Conservation (phyloP, 139 green algal genomes). For the Chlamydomonas sp. region DNA sequence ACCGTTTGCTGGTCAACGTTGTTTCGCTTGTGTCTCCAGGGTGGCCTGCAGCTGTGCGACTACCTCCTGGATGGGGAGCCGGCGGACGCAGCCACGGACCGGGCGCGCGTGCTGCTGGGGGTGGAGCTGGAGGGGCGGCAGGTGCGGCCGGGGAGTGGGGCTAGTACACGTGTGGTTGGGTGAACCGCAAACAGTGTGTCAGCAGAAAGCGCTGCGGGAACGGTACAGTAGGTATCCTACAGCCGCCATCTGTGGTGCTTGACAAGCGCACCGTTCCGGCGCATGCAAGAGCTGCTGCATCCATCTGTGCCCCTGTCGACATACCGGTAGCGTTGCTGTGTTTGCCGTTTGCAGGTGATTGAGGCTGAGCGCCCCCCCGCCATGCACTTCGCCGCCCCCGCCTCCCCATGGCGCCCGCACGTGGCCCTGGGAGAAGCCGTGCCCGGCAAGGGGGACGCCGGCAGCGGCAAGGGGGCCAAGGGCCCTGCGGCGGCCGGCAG, state of each 20-base stretch:
- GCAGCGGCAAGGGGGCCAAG: not conserved
- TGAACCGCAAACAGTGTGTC: too few relatives aligned
- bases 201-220: not conserved
- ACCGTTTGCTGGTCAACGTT: too few relatives aligned
- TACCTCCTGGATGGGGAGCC: conserved; percentile 44
- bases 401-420: not conserved
- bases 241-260: not conserved
- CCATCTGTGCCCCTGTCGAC: not conserved
- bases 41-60: conserved; percentile 42
- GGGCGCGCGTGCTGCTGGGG: conserved; percentile 27
- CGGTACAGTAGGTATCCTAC: not conserved
- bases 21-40: not conserved
- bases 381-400: not conserved
- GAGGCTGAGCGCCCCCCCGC: conserved; percentile 19
- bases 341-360: not conserved
- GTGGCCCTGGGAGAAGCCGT: not conserved
- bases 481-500: not conserved
- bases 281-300: not conserved
- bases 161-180: not conserved
- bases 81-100: conserved; percentile 22
- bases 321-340: not conserved
- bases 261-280: too few relatives aligned
- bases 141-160: not conserved
- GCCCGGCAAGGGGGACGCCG: not conserved
- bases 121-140: not conserved